phyloP scores from a whole-genome alignment of 257 asterid species.

The Solanum medicagineum region DNA sequence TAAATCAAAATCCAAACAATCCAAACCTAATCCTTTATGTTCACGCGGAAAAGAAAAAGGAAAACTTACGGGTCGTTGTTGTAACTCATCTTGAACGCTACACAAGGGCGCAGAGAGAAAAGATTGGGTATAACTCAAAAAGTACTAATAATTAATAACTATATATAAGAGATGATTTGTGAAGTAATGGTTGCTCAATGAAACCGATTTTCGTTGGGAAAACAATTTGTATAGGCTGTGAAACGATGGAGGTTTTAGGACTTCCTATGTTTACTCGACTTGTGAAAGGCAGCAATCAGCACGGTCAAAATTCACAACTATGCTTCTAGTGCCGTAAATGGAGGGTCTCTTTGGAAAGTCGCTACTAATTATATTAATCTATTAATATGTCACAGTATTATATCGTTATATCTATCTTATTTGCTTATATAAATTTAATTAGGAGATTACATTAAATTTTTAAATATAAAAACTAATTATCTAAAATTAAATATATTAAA shows the following conservation, averaged over 20 bases:
- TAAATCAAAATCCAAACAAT: neutral
- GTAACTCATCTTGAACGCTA: slow-evolving; percentile 29
- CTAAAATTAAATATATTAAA: too few relatives aligned
- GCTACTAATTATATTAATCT: too few relatives aligned
- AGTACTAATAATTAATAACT: neutral
- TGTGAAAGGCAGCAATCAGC: neutral
- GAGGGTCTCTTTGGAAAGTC: too few relatives aligned
- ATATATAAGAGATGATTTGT: neutral
- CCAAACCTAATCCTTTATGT: slow-evolving; percentile 8
- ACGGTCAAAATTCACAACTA: neutral
- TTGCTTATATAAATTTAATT: too few relatives aligned
- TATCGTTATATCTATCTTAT: too few relatives aligned
- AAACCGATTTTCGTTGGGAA: neutral
- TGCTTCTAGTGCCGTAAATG: too few relatives aligned
- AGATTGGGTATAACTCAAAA: neutral
- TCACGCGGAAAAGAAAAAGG: neutral
- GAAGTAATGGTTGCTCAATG: neutral
- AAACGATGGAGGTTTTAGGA: neutral
- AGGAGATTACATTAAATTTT: too few relatives aligned
- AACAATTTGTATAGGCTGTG: neutral
- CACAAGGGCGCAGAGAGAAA: neutral
- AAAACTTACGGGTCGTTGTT: slow-evolving; percentile 58
- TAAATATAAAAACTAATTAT: too few relatives aligned
- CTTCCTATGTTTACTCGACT: neutral
- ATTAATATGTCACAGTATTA: too few relatives aligned